These are phyloP conservation scores for Tuber brumale DNA, from an alignment of 495 filamentous ascomycete species.

Conservation along the genomic window DNA sequence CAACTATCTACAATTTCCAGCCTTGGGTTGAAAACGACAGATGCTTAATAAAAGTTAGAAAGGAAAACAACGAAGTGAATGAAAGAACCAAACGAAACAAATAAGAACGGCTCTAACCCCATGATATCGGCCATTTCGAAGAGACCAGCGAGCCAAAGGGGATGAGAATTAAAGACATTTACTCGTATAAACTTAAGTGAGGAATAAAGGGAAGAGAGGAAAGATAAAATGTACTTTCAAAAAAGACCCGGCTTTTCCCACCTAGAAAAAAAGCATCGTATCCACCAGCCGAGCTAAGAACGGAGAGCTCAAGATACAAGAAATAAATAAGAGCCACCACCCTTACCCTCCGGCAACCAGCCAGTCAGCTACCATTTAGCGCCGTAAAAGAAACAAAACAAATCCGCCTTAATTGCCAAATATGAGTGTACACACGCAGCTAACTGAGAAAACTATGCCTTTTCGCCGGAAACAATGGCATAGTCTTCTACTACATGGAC, in stretches of 20 bases:
- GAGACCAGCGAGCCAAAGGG: not conserved
- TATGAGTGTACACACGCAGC: not conserved
- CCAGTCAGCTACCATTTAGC: not conserved
- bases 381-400: not conserved
- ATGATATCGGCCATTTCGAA: not conserved
- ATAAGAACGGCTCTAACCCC: not conserved
- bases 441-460: not conserved
- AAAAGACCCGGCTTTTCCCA: not conserved
- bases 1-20: constrained; percentile 1
- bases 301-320: not conserved
- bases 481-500: not conserved
- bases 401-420: constrained; percentile 1
- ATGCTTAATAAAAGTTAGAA: not conserved
- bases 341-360: not conserved
- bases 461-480: not conserved
- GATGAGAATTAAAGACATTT: not conserved
- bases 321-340: not conserved
- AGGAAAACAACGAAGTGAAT: not conserved
- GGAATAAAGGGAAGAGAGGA: not conserved
- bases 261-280: not conserved
- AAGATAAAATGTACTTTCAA: constrained; percentile 6
- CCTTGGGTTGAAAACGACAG: not conserved
- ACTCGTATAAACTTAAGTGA: not conserved
- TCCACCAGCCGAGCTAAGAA: not conserved
- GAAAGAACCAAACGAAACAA: not conserved